Percentiles rank a stretch among this genome's conserved stretches.
Conservation (phyloP, 2,329 filamentous ascomycete species). For the Pseudocercospora cruenta region DNA sequence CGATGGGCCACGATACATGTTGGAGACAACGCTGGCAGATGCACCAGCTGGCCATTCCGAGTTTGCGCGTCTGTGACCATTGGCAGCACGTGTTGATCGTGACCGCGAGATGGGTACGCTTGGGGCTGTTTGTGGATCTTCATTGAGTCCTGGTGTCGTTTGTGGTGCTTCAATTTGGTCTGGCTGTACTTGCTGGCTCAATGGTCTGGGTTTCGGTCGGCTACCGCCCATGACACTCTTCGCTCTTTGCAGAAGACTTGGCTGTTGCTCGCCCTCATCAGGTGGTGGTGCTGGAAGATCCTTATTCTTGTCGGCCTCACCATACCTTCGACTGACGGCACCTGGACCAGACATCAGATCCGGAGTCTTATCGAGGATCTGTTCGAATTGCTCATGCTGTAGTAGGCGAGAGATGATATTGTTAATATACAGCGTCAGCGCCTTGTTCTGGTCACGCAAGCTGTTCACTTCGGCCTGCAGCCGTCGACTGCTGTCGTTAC, state of each 20-base stretch:
- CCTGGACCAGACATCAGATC: constrained; percentile 58
- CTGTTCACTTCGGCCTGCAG: constrained; percentile 78
- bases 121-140: constrained; percentile 73
- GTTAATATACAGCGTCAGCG: constrained; percentile 95
- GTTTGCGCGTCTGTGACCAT: constrained; percentile 48
- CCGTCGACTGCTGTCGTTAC: constrained; percentile 63
- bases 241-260: constrained; percentile 60
- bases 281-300: constrained; percentile 78
- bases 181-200: constrained; percentile 35
- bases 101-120: constrained; percentile 70
- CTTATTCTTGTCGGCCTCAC: constrained; percentile 66
- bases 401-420: constrained; percentile 96
- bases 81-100: constrained; percentile 47
- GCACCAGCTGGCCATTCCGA: constrained; percentile 44
- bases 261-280: constrained; percentile 56
- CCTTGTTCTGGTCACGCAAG: constrained; percentile 93
- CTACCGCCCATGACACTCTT: constrained; percentile 58
- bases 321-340: constrained; percentile 22
- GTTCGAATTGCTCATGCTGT: constrained; percentile 92
- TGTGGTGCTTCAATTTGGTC: constrained; percentile 20
- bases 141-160: constrained; percentile 40
- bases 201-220: constrained; percentile 36
- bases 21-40: constrained; percentile 72
- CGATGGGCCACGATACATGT: constrained; percentile 79
- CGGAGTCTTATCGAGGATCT: constrained; percentile 81